Conservation (phyloP, 208 protist genomes). For the Trypanosomatidae sp. region DNA sequence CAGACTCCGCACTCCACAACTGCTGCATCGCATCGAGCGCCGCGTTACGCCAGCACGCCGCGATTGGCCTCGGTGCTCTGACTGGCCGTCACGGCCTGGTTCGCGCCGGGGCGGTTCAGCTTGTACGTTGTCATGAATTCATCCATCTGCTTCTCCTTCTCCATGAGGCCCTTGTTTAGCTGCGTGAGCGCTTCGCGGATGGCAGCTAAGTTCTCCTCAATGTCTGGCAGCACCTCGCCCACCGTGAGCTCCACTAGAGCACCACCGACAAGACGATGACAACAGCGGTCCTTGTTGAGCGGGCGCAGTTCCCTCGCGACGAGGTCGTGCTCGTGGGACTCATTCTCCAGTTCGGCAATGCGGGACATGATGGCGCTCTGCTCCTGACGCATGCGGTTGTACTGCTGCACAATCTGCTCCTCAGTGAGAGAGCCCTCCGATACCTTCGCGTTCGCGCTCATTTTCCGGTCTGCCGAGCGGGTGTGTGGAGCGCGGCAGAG, state of each 20-base stretch:
- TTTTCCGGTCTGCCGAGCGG: neutral
- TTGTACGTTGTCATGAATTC: conserved; percentile 85
- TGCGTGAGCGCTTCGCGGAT: conserved; percentile 74
- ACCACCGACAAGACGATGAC: conserved; percentile 94
- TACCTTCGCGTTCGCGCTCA: conserved; percentile 9
- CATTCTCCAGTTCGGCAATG: conserved; percentile 88
- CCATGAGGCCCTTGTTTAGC: conserved; percentile 71
- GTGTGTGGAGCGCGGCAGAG: neutral
- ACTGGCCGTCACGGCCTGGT: conserved; percentile 34
- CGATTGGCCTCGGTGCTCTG: conserved; percentile 35
- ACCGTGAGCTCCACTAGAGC: conserved; percentile 96
- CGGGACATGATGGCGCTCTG: conserved; percentile 83
- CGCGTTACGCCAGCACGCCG: conserved; percentile 66
- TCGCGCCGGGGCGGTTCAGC: conserved; percentile 47
- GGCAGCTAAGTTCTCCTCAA: conserved; percentile 88
- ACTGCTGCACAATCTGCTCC: conserved; percentile 81
- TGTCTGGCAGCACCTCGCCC: conserved; percentile 93
- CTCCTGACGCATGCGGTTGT: conserved; percentile 88
- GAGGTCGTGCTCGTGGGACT: conserved; percentile 90
- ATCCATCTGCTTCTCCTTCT: conserved; percentile 87
- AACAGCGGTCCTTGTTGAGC: conserved; percentile 90
- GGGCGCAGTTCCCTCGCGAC: conserved; percentile 86
- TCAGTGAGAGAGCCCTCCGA: conserved; percentile 33
- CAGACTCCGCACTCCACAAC: neutral
- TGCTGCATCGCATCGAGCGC: conserved; percentile 1